A percentile compares a stretch with the other conserved stretches of the same genome.
Evolutionary conservation across 108 stramenopile genomes (phyloP).

Genomic region (Parietichytrium sp.): DNA sequence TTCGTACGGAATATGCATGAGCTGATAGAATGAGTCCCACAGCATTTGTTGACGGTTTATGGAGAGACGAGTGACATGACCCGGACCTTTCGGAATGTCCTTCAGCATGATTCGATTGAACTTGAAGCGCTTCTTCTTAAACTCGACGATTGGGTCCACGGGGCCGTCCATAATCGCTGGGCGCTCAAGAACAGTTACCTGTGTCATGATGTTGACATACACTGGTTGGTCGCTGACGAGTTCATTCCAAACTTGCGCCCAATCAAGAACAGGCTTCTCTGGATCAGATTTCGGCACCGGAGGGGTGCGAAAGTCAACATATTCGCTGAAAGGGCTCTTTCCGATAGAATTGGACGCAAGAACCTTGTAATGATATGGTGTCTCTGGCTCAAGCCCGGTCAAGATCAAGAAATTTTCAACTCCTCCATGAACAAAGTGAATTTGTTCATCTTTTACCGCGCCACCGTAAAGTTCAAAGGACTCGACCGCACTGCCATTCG

Average conservation of each 20-base stretch:
- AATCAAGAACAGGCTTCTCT: no score
- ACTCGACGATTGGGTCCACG: slow-evolving; percentile 48
- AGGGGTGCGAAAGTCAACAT: background rate
- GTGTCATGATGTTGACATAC: background rate
- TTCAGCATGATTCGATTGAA: slow-evolving; percentile 57
- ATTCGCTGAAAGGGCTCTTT: background rate
- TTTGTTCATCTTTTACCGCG: background rate
- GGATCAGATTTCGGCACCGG: background rate
- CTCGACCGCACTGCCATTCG: background rate
- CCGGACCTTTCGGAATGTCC: slow-evolving; percentile 77
- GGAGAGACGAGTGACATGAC: slow-evolving; percentile 77
- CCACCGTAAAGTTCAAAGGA: background rate
- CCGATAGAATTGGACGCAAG: background rate
- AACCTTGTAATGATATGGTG: slow-evolving; percentile 11
- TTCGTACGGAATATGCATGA: slow-evolving; percentile 80
- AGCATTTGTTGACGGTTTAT: slow-evolving; percentile 81
- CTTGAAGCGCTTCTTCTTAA: slow-evolving; percentile 86
- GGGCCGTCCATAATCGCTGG: slow-evolving; percentile 16
- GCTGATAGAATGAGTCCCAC: slow-evolving; percentile 90
- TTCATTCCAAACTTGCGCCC: no score
- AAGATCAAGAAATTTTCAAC: background rate
- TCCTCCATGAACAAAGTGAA: background rate
- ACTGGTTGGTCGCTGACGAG: background rate
- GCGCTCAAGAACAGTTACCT: background rate
- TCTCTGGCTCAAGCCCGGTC: background rate